Evolutionary conservation across 495 filamentous ascomycete genomes (phyloP).

Genomic region (Trichoderma virens): DNA sequence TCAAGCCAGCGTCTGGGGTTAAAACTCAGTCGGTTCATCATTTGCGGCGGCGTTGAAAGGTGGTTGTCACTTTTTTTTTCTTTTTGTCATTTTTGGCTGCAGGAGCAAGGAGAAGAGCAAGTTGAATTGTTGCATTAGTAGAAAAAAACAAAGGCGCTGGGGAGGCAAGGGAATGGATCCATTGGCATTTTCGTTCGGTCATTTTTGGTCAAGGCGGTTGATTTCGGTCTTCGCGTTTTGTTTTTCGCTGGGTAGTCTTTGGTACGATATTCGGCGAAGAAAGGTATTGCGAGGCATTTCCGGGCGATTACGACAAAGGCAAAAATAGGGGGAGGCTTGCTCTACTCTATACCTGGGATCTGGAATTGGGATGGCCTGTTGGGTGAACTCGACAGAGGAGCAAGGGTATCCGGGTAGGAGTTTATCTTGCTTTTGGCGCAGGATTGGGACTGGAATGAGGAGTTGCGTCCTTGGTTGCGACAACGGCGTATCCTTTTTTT

Average conservation of each 20-base stretch:
- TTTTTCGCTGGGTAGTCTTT: conserved; percentile 9
- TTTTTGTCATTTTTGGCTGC: neutral
- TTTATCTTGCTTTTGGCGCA: conserved; percentile 10
- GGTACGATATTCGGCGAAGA: conserved; percentile 5
- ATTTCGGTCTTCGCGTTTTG: conserved; percentile 10
- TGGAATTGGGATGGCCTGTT: conserved; percentile 8
- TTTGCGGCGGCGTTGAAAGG: neutral
- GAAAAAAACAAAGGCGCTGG: conserved; percentile 7
- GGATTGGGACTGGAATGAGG: conserved; percentile 5
- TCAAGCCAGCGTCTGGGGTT: conserved; percentile 74
- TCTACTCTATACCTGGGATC: conserved; percentile 7
- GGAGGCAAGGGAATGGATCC: neutral
- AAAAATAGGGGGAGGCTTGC: conserved; percentile 8
- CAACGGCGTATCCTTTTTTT: conserved; percentile 3
- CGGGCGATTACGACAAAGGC: conserved; percentile 5
- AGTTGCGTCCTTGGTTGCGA: neutral
- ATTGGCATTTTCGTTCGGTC: neutral
- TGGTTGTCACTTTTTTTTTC: neutral
- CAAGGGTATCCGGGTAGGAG: conserved; percentile 1
- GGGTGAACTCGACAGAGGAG: conserved; percentile 5
- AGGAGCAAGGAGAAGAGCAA: neutral
- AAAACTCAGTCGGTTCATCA: conserved; percentile 18
- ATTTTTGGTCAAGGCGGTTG: conserved; percentile 3
- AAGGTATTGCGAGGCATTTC: conserved; percentile 10
- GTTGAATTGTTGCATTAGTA: conserved; percentile 9